A percentile compares a stretch with the other conserved stretches of the same genome.
These are phyloP conservation scores for Diaporthe batatas DNA, from an alignment of 2,329 filamentous ascomycete species.

Conservation along the genomic window DNA sequence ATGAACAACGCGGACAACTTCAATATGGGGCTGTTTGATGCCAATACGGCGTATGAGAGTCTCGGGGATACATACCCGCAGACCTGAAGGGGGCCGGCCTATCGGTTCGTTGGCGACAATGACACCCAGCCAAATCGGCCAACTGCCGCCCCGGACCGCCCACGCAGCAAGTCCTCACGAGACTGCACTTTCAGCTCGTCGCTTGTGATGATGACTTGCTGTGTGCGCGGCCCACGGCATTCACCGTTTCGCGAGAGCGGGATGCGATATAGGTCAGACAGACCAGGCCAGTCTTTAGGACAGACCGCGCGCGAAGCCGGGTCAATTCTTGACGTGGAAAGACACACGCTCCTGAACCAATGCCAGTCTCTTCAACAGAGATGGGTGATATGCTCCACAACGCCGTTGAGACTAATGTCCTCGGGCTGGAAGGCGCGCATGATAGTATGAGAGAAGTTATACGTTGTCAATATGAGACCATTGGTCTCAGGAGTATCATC, in stretches of 20 bases:
- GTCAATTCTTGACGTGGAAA: not conserved
- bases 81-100: not conserved
- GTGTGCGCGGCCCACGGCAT: not conserved
- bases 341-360: not conserved
- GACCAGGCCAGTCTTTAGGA: not conserved
- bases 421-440: too few relatives aligned
- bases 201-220: not conserved
- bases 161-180: not conserved
- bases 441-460: not conserved
- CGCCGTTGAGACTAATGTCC: not conserved
- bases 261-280: not conserved
- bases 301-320: not conserved
- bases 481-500: not conserved
- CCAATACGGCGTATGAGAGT: not conserved
- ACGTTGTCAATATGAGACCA: conserved; percentile 11
- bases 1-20: conserved; percentile 56
- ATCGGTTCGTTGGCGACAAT: not conserved
- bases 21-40: conserved; percentile 52
- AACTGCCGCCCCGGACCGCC: too few relatives aligned
- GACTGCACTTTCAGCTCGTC: not conserved
- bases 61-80: not conserved
- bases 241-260: not conserved
- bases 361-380: conserved; percentile 15
- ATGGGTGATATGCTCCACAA: not conserved
- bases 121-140: not conserved